Percentiles rank a stretch among this genome's conserved stretches.
Conservation (phyloP, 768 basidiomycete genomes). For the Naganishia randhawae region DNA sequence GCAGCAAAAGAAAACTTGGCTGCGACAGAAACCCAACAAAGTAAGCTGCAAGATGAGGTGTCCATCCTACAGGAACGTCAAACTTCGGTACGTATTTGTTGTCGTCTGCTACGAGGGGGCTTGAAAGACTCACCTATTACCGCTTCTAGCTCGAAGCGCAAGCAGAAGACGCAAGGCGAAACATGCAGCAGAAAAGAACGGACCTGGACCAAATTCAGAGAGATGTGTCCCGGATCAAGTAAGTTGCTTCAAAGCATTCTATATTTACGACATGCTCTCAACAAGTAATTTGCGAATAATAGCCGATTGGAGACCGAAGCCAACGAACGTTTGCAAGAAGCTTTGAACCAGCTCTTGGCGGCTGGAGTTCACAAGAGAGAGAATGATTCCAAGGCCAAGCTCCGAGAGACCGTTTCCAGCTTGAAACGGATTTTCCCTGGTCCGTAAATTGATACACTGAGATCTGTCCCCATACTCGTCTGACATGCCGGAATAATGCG, state of each 20-base stretch:
- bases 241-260: constrained; percentile 39
- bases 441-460: constrained; percentile 40
- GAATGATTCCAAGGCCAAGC: constrained; percentile 71
- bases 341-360: constrained; percentile 78
- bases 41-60: constrained; percentile 52
- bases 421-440: constrained; percentile 88
- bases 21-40: constrained; percentile 60
- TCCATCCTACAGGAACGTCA: constrained; percentile 35
- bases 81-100: not conserved
- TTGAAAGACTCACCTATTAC: not conserved
- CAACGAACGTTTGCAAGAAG: constrained; percentile 81
- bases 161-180: constrained; percentile 57
- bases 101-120: not conserved
- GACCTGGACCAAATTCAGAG: constrained; percentile 81
- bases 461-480: not conserved
- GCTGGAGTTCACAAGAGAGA: constrained; percentile 85
- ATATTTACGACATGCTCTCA: not conserved
- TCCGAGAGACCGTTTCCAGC: constrained; percentile 79
- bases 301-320: constrained; percentile 87
- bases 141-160: constrained; percentile 5
- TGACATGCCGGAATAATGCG: not conserved
- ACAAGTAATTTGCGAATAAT: not conserved
- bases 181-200: constrained; percentile 47
- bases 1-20: constrained; percentile 69
- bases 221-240: constrained; percentile 77